These are phyloP conservation scores for Stereocaulon alpinum DNA, from an alignment of 495 filamentous ascomycete genomes.

Conservation along the genomic window DNA sequence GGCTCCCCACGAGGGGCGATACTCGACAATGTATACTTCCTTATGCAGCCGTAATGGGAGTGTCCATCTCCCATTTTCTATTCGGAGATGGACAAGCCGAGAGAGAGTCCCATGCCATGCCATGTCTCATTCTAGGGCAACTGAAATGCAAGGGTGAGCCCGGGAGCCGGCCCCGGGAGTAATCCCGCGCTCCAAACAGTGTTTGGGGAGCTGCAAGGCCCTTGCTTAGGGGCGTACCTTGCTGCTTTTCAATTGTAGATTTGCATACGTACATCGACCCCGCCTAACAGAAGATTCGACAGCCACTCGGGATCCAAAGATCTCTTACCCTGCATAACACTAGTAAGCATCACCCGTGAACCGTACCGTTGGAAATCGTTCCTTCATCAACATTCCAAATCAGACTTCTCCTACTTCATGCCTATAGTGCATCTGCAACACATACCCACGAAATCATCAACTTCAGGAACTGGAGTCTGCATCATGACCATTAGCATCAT, in stretches of 20 bases:
- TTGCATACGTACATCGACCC: not conserved
- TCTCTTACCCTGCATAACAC: too few relatives aligned
- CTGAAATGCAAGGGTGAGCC: too few relatives aligned
- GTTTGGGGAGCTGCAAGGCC: too few relatives aligned
- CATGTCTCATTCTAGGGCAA: not conserved
- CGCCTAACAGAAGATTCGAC: too few relatives aligned
- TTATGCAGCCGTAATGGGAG: not conserved
- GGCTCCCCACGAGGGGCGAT: not conserved
- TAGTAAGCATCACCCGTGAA: not conserved
- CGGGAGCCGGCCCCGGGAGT: too few relatives aligned
- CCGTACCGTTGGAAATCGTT: not conserved
- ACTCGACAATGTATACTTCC: not conserved
- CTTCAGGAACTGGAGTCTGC: not conserved
- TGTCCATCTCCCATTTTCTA: not conserved
- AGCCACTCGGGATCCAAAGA: too few relatives aligned
- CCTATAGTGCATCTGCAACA: not conserved
- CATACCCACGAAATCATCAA: not conserved
- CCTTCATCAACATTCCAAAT: not conserved
- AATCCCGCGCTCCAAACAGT: too few relatives aligned
- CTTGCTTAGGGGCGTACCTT: too few relatives aligned
- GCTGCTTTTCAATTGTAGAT: not conserved
- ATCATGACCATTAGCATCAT: conserved; percentile 11
- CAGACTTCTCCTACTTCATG: not conserved
- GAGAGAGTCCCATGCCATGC: not conserved
- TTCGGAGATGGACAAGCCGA: not conserved